phyloP scores from a whole-genome alignment of 768 basidiomycete species.

The Tubosaeta sp. region DNA sequence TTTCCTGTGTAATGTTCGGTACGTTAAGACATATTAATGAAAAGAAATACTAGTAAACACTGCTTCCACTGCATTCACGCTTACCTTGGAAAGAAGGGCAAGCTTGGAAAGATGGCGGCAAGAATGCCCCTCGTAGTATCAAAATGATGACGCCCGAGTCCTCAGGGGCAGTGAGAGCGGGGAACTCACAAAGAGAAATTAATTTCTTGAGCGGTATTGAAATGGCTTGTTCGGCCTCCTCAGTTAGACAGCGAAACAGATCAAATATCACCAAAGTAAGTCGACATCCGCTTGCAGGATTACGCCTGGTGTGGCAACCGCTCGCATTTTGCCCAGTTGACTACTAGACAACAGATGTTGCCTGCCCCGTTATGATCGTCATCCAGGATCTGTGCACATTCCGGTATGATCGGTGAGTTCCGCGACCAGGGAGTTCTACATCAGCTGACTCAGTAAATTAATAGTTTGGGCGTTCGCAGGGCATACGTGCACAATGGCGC shows the following conservation, averaged over 20 bases:
- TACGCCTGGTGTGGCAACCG: too few species aligned
- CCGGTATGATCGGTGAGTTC: too few species aligned
- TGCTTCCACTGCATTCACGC: neutral
- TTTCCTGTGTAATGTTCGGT: neutral
- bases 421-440: too few species aligned
- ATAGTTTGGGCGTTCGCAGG: too few species aligned
- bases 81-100: neutral
- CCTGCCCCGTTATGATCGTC: too few species aligned
- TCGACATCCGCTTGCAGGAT: neutral
- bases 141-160: neutral
- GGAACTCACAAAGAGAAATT: neutral
- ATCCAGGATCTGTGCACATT: too few species aligned
- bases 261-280: neutral
- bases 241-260: neutral
- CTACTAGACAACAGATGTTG: too few species aligned
- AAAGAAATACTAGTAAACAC: neutral
- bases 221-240: neutral
- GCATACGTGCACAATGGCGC: too few species aligned
- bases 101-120: neutral
- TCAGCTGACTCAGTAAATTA: too few species aligned
- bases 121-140: neutral
- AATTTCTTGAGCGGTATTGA: neutral
- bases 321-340: too few species aligned
- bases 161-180: neutral
- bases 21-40: neutral